Percentiles rank a stretch among this genome's conserved stretches.
These are phyloP conservation scores for Dryadomyces quercivorus DNA, from an alignment of 2,329 filamentous ascomycete genomes.

Conservation along the genomic window DNA sequence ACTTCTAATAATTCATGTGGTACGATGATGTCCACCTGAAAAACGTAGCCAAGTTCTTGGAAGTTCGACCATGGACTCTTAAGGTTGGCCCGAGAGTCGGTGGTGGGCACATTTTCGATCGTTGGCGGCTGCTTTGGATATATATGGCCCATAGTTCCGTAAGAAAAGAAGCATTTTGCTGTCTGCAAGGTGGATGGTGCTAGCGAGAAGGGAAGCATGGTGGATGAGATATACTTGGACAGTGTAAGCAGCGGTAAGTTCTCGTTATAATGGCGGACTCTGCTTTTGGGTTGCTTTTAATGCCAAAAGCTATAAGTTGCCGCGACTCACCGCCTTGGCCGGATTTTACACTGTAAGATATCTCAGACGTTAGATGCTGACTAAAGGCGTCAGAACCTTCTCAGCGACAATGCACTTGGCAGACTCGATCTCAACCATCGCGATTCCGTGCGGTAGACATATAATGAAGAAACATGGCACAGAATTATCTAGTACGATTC, in stretches of 20 bases:
- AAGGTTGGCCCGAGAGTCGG: slow-evolving; percentile 17
- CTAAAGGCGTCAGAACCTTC: not conserved
- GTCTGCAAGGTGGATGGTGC: slow-evolving; percentile 36
- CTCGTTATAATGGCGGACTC: too few relatives aligned
- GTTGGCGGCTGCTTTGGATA: slow-evolving; percentile 57
- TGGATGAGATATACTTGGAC: not conserved
- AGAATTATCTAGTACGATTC: slow-evolving; percentile 68
- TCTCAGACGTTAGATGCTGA: not conserved
- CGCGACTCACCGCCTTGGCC: not conserved
- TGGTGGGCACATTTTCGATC: slow-evolving; percentile 19
- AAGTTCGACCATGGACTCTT: slow-evolving; percentile 67
- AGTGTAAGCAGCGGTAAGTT: not conserved
- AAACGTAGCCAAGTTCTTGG: slow-evolving; percentile 43
- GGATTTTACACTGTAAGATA: too few relatives aligned
- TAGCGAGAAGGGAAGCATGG: slow-evolving; percentile 32
- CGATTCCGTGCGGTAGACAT: not conserved
- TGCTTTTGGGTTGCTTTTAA: too few relatives aligned
- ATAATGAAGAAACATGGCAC: not conserved
- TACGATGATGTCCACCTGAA: slow-evolving; percentile 57
- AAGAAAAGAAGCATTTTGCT: slow-evolving; percentile 63
- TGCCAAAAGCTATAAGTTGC: not conserved
- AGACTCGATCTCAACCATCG: not conserved
- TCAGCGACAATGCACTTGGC: not conserved
- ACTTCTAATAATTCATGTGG: slow-evolving; percentile 48
- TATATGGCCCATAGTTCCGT: slow-evolving; percentile 55